Base-by-base conservation (phyloP, 75 land plant genomes). In the Isoetes taiwanensis region DNA sequence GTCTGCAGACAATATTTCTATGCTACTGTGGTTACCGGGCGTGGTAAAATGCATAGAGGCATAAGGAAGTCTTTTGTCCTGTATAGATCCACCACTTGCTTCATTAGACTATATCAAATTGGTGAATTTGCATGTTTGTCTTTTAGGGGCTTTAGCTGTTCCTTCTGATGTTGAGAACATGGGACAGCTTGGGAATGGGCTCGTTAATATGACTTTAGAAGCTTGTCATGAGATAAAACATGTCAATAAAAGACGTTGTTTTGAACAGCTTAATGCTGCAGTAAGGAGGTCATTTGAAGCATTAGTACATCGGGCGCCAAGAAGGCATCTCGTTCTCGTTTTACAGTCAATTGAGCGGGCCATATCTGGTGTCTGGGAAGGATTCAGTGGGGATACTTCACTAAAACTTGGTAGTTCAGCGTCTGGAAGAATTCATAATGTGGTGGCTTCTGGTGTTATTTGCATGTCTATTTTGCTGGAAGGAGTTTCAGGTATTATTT, bases 401-500 rank as follows among this genome's bases (percentile, higher is more conserved):
- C 55, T 80, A 42, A 28, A 17, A 41, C 64, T 56, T 30, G 77
- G 84, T 27, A 56, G 53, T 40, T 20, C 14, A 39, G 41, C 54
- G 41, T 73, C 79, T 11, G 83, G 78, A 24, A 69, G 52, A 37
- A 76, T 76, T 54, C 75, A 78, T 25, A 35, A 71, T 20, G 34
- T 41, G 41, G 80, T 81, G 57, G 89, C 90, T 25, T 82, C 85
- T 64, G 90, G 82, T 4, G 69, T 88, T 57, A 80, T 84, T 48
- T 84, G 78, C 71, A 56, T 88, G 26, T 76, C 79, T 63, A 57
- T 84, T 54, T 31, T 78, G 52, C 74, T 88, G 24, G 85, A 88
- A 46, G 72, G 59, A 61, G 73, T 70, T 66, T 59, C 76, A 78
- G 90, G 95, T 88, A 76, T 17, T 19, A 48, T 19, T 8, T 6